Evolutionary conservation across 2,329 filamentous ascomycete species (phyloP).

Genomic region (Phoma herbarum): DNA sequence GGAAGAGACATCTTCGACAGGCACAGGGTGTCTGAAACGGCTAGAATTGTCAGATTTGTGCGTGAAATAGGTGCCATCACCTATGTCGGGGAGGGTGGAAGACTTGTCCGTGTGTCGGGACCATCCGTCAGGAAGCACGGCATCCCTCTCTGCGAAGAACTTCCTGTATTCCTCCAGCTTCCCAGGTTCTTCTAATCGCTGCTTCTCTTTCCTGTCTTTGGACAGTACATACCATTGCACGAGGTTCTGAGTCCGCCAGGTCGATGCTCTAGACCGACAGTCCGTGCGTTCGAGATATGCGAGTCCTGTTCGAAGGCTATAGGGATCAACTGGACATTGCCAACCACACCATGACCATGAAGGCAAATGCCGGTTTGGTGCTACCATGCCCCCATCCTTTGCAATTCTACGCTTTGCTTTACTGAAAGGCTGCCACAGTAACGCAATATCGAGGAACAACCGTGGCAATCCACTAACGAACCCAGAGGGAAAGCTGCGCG

Average conservation of each 20-base stretch:
- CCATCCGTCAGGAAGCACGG: too few species aligned
- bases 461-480: conserved; percentile 17
- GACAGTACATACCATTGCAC: not conserved
- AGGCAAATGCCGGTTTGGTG: not conserved
- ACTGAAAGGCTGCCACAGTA: conserved; percentile 18
- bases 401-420: not conserved
- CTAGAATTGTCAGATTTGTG: too few species aligned
- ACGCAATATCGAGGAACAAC: conserved; percentile 14
- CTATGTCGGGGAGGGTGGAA: too few species aligned
- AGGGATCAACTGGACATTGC: conserved; percentile 14
- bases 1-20: too few species aligned
- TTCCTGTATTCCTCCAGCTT: too few species aligned
- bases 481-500: conserved; percentile 7
- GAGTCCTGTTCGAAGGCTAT: too few species aligned
- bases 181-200: not conserved
- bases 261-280: not conserved
- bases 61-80: too few species aligned
- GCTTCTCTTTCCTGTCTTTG: not conserved
- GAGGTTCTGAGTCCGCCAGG: not conserved
- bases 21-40: too few species aligned
- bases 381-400: not conserved
- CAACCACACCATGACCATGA: conserved; percentile 19
- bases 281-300: too few species aligned
- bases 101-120: too few species aligned
- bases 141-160: too few species aligned